Conservation (phyloP, 2,329 filamentous ascomycete species). For the Pezicula neosporulosa region DNA sequence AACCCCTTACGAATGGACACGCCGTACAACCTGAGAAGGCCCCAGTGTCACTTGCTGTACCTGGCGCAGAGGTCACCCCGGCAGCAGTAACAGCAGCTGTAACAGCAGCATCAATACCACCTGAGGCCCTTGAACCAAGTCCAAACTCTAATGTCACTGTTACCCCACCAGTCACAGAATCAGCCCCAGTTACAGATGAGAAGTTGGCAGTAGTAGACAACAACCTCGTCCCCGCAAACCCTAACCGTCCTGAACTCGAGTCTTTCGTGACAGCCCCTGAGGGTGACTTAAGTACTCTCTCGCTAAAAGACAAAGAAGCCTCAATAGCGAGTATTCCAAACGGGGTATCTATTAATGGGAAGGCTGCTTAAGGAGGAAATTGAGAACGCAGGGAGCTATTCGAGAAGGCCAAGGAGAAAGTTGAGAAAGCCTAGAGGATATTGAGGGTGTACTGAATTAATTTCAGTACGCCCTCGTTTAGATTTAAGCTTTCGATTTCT, state of each 20-base stretch:
- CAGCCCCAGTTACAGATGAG: neutral
- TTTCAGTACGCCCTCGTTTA: no score
- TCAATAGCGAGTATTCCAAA: constrained; percentile 6
- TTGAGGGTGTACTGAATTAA: no score
- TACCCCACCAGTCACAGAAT: neutral
- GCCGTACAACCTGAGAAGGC: neutral
- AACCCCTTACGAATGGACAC: constrained; percentile 3
- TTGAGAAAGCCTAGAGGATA: neutral
- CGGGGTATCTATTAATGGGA: neutral
- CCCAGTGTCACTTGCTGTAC: neutral
- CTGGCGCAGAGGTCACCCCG: no score
- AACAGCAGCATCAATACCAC: no score
- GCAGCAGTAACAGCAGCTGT: no score
- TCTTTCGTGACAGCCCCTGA: constrained; percentile 20
- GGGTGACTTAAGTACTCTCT: constrained; percentile 2
- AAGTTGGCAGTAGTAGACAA: constrained; percentile 14
- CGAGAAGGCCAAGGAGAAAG: constrained; percentile 3
- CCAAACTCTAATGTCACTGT: neutral
- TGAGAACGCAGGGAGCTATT: constrained; percentile 1
- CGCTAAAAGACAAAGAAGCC: constrained; percentile 11
- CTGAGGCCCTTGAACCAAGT: neutral
- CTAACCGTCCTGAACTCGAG: constrained; percentile 16
- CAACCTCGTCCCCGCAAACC: constrained; percentile 10
- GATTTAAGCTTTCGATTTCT: no score
- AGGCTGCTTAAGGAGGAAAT: neutral